Conservation (phyloP, 148 eudicot genomes). For the Camellia sinensis region DNA sequence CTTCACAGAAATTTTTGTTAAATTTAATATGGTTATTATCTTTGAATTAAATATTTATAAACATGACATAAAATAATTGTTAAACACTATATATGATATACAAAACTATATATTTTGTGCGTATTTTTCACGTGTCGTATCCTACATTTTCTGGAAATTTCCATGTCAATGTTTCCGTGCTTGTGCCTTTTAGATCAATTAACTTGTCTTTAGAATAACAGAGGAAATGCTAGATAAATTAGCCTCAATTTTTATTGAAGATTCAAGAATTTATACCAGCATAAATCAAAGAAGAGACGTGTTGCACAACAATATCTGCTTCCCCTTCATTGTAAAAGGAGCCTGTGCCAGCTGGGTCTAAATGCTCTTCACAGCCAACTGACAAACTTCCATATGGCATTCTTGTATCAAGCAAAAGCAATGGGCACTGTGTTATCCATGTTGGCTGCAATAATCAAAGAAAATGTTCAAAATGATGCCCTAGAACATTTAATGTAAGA, state of each 20-base stretch:
- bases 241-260: conserved; percentile 3
- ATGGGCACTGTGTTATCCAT: conserved; percentile 78
- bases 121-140: too few relatives aligned
- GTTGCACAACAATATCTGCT: conserved; percentile 74
- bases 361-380: conserved; percentile 75
- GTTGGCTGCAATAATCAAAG: conserved; percentile 53
- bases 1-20: too few relatives aligned
- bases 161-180: too few relatives aligned
- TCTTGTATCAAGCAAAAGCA: conserved; percentile 81
- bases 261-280: conserved; percentile 44
- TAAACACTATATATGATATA: too few relatives aligned
- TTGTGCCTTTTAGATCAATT: background rate
- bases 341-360: conserved; percentile 94
- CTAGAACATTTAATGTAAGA: background rate
- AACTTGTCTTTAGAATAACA: background rate
- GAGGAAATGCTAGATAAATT: background rate
- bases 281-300: conserved; percentile 65
- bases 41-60: too few relatives aligned
- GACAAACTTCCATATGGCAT: conserved; percentile 75
- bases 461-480: conserved; percentile 17
- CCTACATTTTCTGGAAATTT: too few relatives aligned
- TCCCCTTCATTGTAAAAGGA: conserved; percentile 91
- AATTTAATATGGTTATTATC: too few relatives aligned
- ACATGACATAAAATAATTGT: too few relatives aligned
- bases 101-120: too few relatives aligned